These are phyloP conservation scores for Botrytis tulipae DNA, from an alignment of 2,329 filamentous ascomycete species.

Conservation along the genomic window DNA sequence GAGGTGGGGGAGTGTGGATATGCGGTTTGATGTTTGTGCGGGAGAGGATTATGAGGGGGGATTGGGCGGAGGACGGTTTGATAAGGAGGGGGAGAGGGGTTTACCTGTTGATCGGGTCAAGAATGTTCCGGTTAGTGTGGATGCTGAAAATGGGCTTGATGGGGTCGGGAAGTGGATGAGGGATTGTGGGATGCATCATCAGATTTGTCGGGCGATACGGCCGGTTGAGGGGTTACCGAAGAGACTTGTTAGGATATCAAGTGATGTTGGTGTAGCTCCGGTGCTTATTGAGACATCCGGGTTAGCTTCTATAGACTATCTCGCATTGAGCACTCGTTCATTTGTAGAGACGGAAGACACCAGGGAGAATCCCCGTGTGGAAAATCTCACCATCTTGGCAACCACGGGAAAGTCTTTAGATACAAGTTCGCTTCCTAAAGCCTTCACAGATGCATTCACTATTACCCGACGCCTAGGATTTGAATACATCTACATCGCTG, in stretches of 20 bases:
- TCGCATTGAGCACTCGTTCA: neutral
- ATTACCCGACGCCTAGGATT: neutral
- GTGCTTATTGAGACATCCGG: neutral
- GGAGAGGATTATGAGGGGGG: neutral
- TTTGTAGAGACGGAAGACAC: neutral
- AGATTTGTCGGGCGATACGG: neutral
- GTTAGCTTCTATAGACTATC: neutral
- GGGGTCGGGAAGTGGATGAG: neutral
- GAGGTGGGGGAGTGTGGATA: neutral
- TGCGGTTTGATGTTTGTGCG: neutral
- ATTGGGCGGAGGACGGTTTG: neutral
- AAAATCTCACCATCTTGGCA: neutral
- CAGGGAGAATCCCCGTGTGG: too few relatives aligned
- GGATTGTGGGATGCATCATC: neutral
- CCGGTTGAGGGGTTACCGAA: neutral
- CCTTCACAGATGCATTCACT: neutral
- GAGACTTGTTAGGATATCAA: neutral
- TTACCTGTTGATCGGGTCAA: neutral
- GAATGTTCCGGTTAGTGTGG: neutral
- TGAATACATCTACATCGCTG: neutral
- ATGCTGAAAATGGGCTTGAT: neutral
- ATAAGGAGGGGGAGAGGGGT: neutral
- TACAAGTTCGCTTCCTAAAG: neutral
- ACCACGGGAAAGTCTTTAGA: neutral
- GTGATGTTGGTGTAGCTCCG: neutral